These are phyloP conservation scores for Fusarium oligoseptatum DNA, from an alignment of 2,329 filamentous ascomycete species.

Conservation along the genomic window DNA sequence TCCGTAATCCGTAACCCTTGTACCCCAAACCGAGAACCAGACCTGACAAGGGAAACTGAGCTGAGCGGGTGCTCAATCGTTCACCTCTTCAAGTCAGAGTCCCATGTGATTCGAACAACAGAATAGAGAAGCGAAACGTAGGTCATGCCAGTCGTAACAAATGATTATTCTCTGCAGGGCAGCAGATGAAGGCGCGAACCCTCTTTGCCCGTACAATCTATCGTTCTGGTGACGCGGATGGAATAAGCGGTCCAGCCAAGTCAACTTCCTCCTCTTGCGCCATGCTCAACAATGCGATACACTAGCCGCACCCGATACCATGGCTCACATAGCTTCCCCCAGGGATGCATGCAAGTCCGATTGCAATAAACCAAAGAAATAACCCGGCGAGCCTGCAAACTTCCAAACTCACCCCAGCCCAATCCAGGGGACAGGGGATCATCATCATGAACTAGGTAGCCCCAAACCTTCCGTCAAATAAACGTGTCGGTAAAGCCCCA, in stretches of 20 bases:
- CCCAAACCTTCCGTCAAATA: conserved; percentile 23
- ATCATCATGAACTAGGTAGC: conserved; percentile 26
- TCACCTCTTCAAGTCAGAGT: background rate
- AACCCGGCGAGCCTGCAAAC: conserved; percentile 14
- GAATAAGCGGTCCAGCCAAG: conserved; percentile 37
- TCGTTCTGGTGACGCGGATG: conserved; percentile 47
- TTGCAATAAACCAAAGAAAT: conserved; percentile 26
- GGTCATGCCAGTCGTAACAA: conserved; percentile 49
- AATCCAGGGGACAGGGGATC: conserved; percentile 21
- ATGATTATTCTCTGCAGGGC: conserved; percentile 49
- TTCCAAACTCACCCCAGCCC: conserved; percentile 25
- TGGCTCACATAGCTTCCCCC: conserved; percentile 45
- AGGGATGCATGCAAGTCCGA: conserved; percentile 36
- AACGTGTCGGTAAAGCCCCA: conserved; percentile 31
- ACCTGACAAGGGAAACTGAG: background rate
- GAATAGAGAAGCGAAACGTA: conserved; percentile 33
- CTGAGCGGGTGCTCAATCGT: background rate
- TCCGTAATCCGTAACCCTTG: background rate
- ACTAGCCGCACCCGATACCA: conserved; percentile 30
- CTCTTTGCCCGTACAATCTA: conserved; percentile 55
- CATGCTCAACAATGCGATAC: conserved; percentile 44
- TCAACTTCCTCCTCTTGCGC: conserved; percentile 43
- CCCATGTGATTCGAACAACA: conserved; percentile 2
- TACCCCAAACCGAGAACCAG: background rate
- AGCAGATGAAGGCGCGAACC: conserved; percentile 53